phyloP scores from a whole-genome alignment of 106 monocot species.

The Dendrobium nobile region DNA sequence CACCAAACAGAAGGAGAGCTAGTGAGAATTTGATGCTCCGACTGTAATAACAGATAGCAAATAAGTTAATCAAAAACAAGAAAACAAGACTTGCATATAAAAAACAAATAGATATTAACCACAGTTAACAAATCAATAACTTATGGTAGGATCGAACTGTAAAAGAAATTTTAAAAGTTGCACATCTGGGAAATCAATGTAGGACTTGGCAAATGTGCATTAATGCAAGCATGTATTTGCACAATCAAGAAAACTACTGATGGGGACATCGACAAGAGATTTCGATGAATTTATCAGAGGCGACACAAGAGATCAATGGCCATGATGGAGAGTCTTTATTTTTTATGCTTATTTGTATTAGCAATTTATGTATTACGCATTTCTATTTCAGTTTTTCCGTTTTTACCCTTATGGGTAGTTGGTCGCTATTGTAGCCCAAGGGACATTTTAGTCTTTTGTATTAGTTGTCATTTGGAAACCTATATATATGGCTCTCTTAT shows the following conservation, averaged over 20 bases:
- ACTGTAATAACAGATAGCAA: slow-evolving; percentile 35
- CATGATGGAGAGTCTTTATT: too few species aligned
- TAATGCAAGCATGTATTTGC: not conserved
- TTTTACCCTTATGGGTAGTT: too few species aligned
- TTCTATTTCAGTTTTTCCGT: too few species aligned
- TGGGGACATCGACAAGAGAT: too few species aligned
- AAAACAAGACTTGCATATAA: slow-evolving; percentile 1
- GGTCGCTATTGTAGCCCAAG: too few species aligned
- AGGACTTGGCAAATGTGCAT: not conserved
- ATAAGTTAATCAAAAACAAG: not conserved
- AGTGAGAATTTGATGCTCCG: slow-evolving; percentile 50
- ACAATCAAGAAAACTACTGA: not conserved
- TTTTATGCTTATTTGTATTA: too few species aligned
- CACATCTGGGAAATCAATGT: not conserved
- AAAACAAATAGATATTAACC: not conserved
- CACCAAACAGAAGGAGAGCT: slow-evolving; percentile 53
- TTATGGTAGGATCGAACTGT: not conserved
- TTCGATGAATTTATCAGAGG: too few species aligned
- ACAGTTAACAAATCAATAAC: not conserved
- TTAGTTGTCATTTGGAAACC: too few species aligned
- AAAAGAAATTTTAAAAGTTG: not conserved
- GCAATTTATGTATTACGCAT: too few species aligned
- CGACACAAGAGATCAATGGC: too few species aligned
- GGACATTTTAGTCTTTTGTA: too few species aligned
- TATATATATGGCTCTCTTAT: too few species aligned